Base-by-base conservation (phyloP, 306 rosid genomes). In the Rubus idaeus region DNA sequence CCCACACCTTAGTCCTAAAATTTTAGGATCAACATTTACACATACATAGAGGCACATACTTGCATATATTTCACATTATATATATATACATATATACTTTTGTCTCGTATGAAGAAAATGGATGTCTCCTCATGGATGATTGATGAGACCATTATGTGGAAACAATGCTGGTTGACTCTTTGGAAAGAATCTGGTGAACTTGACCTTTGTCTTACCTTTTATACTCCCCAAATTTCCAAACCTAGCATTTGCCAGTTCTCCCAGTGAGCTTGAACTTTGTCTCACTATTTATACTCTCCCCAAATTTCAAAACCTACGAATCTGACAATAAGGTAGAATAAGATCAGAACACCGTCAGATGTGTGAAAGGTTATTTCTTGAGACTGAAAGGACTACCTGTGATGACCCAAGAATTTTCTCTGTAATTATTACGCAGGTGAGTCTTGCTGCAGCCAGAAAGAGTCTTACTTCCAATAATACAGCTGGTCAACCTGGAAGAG, bases 361-460 rank as follows among this genome's bases (percentile, higher is more conserved):
- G 14, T 46, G 50, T 47, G 21, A 67, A 42, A 42, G 23, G 8
- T 53, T 60, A 62, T 75, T 42, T 44, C 35, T 61, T 53, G 50
- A 63, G 35, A 57, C 8, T 23, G 21, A 23, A 53, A 44, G 75
- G 74, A 53, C 40, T 26, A 68, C 14, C 21, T 70, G 13, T 8
- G 16, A 3, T 52, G 63, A 71, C 74, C 11, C 46, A 46, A 58
- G 35, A 37, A 69, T 77, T 63, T 75, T 76, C 20, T 77, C 66
- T 86, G 73, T 79, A 71, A 80, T 77, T 80, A 74, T 74, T 56
- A 71, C 80, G 89, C 97, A 96, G 99, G 86, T 50, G 87, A 96
- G 94, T 83, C 97, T 96, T 75, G 80, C 96, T 75, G 90, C 90
- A 56, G 98, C 99, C 47, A 88, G 87, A 77, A 92, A 75, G 93